Evolutionary conservation across 805 yeast genomes (phyloP).

Genomic region (Ogataea ganodermae): DNA sequence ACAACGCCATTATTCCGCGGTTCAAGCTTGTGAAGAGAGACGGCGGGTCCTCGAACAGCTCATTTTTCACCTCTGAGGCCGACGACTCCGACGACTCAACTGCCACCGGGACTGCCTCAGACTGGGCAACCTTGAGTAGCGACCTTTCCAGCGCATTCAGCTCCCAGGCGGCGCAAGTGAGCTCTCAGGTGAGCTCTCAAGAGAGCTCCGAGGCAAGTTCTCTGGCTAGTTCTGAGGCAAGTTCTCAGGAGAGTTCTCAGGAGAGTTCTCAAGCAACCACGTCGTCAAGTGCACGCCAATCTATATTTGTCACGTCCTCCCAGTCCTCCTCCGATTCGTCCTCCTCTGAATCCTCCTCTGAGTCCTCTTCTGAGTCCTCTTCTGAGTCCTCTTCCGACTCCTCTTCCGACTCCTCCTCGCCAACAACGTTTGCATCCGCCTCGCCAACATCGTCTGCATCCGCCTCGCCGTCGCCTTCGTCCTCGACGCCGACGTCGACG

Average conservation of each 20-base stretch:
- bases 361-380: slow-evolving; percentile 12
- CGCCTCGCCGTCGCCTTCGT: background rate
- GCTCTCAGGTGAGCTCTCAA: background rate
- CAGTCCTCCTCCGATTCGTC: slow-evolving; percentile 8
- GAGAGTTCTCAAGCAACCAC: too few relatives aligned
- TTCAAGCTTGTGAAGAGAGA: slow-evolving; percentile 28
- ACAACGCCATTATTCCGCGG: slow-evolving; percentile 33
- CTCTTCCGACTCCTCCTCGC: background rate
- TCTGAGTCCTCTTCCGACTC: slow-evolving; percentile 12
- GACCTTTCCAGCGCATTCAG: too few relatives aligned
- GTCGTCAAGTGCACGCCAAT: too few relatives aligned
- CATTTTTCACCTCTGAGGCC: background rate
- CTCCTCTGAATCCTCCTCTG: slow-evolving; percentile 6
- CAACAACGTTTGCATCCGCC: slow-evolving; percentile 2
- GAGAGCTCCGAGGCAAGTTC: slow-evolving; percentile 8
- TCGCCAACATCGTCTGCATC: background rate
- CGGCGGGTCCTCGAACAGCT: slow-evolving; percentile 3
- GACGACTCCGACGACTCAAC: background rate
- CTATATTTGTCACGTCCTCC: too few relatives aligned
- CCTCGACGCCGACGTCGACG: background rate
- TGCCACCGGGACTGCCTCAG: background rate
- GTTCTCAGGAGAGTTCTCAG: too few relatives aligned
- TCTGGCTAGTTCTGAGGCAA: too few relatives aligned
- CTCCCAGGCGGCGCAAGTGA: background rate
- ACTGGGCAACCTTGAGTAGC: too few relatives aligned